Base-by-base conservation (phyloP, 331 rosid genomes). In the Saraca asoca region DNA sequence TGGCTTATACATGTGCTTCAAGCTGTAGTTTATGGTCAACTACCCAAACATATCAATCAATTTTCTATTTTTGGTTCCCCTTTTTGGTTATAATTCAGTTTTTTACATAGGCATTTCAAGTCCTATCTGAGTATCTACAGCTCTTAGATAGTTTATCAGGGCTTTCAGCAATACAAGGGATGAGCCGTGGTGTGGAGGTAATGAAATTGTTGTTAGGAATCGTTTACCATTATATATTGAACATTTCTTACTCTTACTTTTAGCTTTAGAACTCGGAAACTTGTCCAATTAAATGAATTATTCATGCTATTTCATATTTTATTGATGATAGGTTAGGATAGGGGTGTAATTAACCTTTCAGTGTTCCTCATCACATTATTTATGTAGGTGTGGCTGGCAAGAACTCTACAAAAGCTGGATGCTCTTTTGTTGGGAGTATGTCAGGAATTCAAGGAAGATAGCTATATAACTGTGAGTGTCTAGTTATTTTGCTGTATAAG, bases 151-250 rank as follows among this genome's bases (percentile, higher is more conserved):
- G 91, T 76, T 81, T 86, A 65, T 88, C 99, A 66, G 93, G 85
- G 59, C 89, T 94, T 71, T 88, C 93, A 44, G 95, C 83, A 62
- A 85, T 94, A 65, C 99, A 90, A 78, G 97, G 90, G 82, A 94
- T 94, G 95, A 86, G 96, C 62, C 85, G 76, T 68, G 96, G 87
- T 15, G 97, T 90, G 68, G 99, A 94, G 96, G 99, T 84, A 77
- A 83, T 81, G 73, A n/a, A 62, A 48, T 73, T 71, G 41, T 56
- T 66, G 61, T 51, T 58, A 52, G 59, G 38, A 72, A 69, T 39
- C 41, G 64, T 67, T 62, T 66, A 41, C 66, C 42, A 48, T 73
- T 46, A 46, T 67, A 61, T 45, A 55, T 44, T 45, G 29, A 31
- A 7, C 44, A 38, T 19, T 18, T 43, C 29, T 54, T 68, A 59